Conservation (phyloP, 139 green algal genomes). For the Coelastrella sp. region DNA sequence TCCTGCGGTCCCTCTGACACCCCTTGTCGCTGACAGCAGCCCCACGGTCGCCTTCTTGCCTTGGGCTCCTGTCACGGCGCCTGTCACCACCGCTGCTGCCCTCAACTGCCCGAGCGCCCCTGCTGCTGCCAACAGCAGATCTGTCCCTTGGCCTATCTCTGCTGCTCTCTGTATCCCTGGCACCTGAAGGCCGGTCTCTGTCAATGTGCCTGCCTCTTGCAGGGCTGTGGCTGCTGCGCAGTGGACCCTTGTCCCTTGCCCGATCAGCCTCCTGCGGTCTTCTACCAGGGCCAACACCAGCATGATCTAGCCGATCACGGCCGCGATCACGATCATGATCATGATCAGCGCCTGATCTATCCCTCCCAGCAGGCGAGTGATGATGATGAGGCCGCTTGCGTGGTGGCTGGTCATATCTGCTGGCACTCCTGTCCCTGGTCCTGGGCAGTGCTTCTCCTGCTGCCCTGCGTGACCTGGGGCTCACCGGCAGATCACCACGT, state of each 20-base stretch:
- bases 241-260: background rate
- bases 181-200: background rate
- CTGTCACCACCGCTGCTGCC: background rate
- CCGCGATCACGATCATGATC: background rate
- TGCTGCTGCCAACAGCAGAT: background rate
- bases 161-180: background rate
- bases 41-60: background rate
- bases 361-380: background rate
- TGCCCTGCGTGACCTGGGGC: background rate
- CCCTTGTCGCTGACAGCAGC: background rate
- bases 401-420: background rate
- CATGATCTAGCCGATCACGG: no score
- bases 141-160: background rate
- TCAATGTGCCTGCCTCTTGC: no score
- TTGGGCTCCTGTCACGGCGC: background rate
- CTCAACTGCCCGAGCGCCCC: background rate
- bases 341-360: background rate
- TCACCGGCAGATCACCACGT: background rate
- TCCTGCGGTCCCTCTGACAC: background rate
- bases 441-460: background rate
- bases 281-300: background rate
- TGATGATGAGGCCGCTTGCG: background rate
- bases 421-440: background rate
- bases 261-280: background rate
- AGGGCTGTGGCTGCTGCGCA: background rate